Evolutionary conservation across 306 rosid genomes (phyloP).

Genomic region (Calophaca sinica): DNA sequence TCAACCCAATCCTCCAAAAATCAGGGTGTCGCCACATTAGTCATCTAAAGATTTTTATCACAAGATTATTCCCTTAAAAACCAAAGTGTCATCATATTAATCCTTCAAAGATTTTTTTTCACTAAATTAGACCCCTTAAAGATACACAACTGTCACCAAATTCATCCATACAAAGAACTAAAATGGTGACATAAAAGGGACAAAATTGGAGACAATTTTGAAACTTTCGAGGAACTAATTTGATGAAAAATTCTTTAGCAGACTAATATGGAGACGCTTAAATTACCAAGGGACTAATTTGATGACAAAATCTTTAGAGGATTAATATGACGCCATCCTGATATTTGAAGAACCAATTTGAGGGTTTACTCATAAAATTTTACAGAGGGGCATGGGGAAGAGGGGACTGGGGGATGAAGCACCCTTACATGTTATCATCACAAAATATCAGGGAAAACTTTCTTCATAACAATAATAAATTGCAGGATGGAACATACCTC

Average conservation of each 20-base stretch:
- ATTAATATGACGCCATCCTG: neutral
- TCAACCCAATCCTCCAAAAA: too few species aligned
- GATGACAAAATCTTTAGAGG: neutral
- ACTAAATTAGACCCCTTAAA: too few species aligned
- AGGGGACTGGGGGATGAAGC: neutral
- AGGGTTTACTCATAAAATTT: neutral
- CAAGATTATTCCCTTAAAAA: too few species aligned
- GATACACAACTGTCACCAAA: too few species aligned
- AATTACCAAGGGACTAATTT: neutral
- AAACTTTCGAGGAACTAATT: too few species aligned
- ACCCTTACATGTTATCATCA: neutral
- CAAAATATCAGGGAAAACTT: neutral
- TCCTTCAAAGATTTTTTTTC: too few species aligned
- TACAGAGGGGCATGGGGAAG: conserved; percentile 3
- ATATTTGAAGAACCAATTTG: conserved; percentile 8
- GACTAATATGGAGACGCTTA: neutral
- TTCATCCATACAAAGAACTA: too few species aligned
- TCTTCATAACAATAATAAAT: neutral
- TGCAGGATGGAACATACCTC: conserved; percentile 63
- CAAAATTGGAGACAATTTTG: too few species aligned
- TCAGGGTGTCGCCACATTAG: too few species aligned
- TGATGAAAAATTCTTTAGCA: neutral
- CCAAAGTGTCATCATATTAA: too few species aligned
- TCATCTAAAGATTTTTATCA: too few species aligned
- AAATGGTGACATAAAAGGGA: too few species aligned